These are phyloP conservation scores for Phellopilus nigrolimitatus DNA, from an alignment of 1,284 basidiomycete species.

Conservation along the genomic window DNA sequence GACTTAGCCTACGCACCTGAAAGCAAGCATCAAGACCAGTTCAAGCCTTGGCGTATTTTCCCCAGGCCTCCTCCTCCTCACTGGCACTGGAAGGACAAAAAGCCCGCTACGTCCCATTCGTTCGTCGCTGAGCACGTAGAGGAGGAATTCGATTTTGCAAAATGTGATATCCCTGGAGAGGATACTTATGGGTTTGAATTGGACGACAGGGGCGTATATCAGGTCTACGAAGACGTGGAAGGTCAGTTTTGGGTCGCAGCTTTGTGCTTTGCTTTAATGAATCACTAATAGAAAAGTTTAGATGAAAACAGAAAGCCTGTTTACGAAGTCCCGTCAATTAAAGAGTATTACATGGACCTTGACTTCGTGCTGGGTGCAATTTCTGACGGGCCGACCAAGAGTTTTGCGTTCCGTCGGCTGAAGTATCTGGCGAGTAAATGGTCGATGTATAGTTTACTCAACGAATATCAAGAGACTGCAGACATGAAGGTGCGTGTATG, in stretches of 20 bases:
- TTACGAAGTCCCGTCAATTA: slow-evolving; percentile 80
- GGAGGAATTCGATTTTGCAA: slow-evolving; percentile 62
- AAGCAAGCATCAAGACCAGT: slow-evolving; percentile 29
- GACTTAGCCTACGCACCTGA: slow-evolving; percentile 43
- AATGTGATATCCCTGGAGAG: slow-evolving; percentile 65
- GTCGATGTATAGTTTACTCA: slow-evolving; percentile 88
- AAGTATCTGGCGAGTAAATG: slow-evolving; percentile 96
- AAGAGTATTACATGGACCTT: slow-evolving; percentile 96
- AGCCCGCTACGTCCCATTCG: slow-evolving; percentile 42
- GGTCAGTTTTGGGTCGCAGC: slow-evolving; percentile 30
- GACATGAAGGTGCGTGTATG: slow-evolving; percentile 81
- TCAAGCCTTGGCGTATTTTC: slow-evolving; percentile 79
- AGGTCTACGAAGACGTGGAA: slow-evolving; percentile 57
- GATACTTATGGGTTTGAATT: slow-evolving; percentile 63
- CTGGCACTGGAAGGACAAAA: slow-evolving; percentile 77
- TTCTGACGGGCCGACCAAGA: slow-evolving; percentile 92
- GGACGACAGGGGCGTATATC: slow-evolving; percentile 84
- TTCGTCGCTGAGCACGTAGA: slow-evolving; percentile 35
- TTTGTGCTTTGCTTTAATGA: slow-evolving; percentile 9
- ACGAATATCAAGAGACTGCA: slow-evolving; percentile 91
- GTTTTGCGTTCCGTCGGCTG: slow-evolving; percentile 89
- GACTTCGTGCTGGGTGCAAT: slow-evolving; percentile 86
- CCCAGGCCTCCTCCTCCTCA: slow-evolving; percentile 88
- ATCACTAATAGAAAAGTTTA: background rate
- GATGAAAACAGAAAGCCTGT: slow-evolving; percentile 48